Conservation (phyloP, 495 filamentous ascomycete genomes). For the Cercophora sp. region DNA sequence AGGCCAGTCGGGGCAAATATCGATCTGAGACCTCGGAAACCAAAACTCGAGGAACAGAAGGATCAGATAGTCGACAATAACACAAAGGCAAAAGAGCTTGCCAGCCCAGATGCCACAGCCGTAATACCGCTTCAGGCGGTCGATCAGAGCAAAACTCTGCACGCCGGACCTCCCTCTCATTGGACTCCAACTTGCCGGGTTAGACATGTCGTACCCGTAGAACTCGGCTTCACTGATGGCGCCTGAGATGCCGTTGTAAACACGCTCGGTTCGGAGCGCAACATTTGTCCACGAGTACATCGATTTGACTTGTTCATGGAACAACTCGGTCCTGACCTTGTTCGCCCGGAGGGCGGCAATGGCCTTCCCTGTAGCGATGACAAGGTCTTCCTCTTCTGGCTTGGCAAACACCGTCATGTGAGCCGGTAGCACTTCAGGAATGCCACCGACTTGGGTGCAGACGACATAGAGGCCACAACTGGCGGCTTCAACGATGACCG, state of each 20-base stretch:
- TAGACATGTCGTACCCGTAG: constrained; percentile 67
- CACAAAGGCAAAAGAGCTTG: constrained; percentile 92
- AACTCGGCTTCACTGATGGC: constrained; percentile 80
- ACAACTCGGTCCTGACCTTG: constrained; percentile 83
- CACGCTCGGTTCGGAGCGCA: constrained; percentile 83
- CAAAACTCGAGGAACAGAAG: constrained; percentile 83
- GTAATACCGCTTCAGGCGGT: constrained; percentile 91
- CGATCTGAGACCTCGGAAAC: constrained; percentile 79
- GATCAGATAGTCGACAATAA: constrained; percentile 87
- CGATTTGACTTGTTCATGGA: constrained; percentile 92
- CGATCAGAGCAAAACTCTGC: constrained; percentile 86
- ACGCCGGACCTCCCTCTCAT: constrained; percentile 70
- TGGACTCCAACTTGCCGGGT: constrained; percentile 59
- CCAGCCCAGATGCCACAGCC: constrained; percentile 99
- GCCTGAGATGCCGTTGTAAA: constrained; percentile 88
- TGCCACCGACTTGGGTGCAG: constrained; percentile 92
- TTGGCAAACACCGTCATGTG: constrained; percentile 95
- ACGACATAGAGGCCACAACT: constrained; percentile 94
- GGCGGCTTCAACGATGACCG: constrained; percentile 94
- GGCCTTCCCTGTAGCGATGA: constrained; percentile 74
- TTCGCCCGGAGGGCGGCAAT: constrained; percentile 77
- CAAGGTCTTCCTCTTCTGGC: constrained; percentile 88
- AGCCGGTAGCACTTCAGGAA: constrained; percentile 87
- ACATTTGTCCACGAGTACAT: constrained; percentile 99
- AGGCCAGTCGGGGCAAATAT: constrained; percentile 88